phyloP scores from a whole-genome alignment of 176 grass and related monocot species.

The Phoenix dactylifera region DNA sequence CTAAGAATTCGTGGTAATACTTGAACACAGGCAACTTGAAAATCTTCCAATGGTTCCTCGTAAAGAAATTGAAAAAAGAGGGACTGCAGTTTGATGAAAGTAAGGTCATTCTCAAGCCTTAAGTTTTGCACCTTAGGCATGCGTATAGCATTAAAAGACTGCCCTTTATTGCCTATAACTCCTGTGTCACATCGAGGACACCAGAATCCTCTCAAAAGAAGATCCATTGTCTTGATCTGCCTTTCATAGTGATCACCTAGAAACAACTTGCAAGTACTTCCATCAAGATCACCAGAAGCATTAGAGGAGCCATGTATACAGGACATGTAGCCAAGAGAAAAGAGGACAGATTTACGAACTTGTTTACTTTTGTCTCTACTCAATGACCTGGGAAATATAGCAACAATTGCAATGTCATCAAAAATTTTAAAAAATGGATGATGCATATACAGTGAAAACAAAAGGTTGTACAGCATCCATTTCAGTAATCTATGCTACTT shows the following conservation, averaged over 20 bases:
- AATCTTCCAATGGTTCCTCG: conserved; percentile 49
- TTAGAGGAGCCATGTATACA: conserved; percentile 64
- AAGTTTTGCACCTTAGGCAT: conserved; percentile 31
- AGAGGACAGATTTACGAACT: conserved; percentile 44
- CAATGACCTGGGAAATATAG: conserved; percentile 29
- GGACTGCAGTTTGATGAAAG: conserved; percentile 35
- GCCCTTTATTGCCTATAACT: conserved; percentile 30
- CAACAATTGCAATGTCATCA: background rate
- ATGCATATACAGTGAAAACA: too few species aligned
- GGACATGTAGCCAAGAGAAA: conserved; percentile 87
- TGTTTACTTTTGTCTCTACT: conserved; percentile 29
- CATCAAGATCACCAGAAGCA: conserved; percentile 23
- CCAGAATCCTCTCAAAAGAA: conserved; percentile 78
- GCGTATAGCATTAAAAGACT: conserved; percentile 35
- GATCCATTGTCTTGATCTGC: conserved; percentile 47
- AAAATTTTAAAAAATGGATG: background rate
- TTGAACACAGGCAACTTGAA: conserved; percentile 46
- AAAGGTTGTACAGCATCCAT: too few species aligned
- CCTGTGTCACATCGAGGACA: conserved; percentile 57
- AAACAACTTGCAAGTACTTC: conserved; percentile 47
- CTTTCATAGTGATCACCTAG: conserved; percentile 37
- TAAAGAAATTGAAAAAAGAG: conserved; percentile 78
- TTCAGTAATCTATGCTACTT: too few species aligned
- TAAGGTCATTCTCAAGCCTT: conserved; percentile 22
- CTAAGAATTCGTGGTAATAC: conserved; percentile 75